Conservation (phyloP, 164 flowering plant genomes). For the Kalanchoe fedtschenkoi region DNA sequence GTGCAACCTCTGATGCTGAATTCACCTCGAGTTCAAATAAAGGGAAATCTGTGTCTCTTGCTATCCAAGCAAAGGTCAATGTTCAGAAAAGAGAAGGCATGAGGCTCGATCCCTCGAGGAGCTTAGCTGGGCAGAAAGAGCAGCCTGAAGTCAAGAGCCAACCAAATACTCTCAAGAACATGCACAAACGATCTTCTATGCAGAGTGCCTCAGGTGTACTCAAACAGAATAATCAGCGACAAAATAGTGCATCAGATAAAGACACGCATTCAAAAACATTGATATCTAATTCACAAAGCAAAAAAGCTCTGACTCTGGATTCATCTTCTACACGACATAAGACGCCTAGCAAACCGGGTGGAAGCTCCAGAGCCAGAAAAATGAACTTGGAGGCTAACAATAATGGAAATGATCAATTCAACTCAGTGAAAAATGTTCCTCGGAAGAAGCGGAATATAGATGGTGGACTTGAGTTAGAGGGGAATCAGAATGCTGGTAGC, state of each 20-base stretch:
- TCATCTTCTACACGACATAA: conserved; percentile 30
- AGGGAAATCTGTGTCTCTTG: conserved; percentile 76
- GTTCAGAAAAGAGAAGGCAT: conserved; percentile 79
- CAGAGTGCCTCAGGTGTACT: conserved; percentile 37
- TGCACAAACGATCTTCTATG: conserved; percentile 31
- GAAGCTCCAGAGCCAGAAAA: conserved; percentile 40
- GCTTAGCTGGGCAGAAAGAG: conserved; percentile 22
- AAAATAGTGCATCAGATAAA: conserved; percentile 40
- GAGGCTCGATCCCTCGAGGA: conserved; percentile 19
- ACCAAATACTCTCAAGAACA: conserved; percentile 22
- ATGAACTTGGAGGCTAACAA: conserved; percentile 22
- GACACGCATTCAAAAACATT: conserved; percentile 33
- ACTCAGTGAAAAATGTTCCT: conserved; percentile 32
- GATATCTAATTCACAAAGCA: conserved; percentile 23
- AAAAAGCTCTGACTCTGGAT: conserved; percentile 30
- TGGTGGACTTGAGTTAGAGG: conserved; percentile 24
- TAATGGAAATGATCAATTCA: conserved; percentile 26
- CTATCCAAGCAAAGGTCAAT: conserved; percentile 90
- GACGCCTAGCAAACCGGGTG: conserved; percentile 22
- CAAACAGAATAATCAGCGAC: conserved; percentile 78
- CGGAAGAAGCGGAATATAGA: conserved; percentile 56
- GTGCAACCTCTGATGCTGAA: conserved; percentile 16
- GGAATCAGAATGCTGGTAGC: conserved; percentile 18
- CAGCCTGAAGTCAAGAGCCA: conserved; percentile 31
- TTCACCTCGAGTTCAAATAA: conserved; percentile 11